Evolutionary conservation across 345 rosid genomes (phyloP).

Genomic region (Garcia nutans): DNA sequence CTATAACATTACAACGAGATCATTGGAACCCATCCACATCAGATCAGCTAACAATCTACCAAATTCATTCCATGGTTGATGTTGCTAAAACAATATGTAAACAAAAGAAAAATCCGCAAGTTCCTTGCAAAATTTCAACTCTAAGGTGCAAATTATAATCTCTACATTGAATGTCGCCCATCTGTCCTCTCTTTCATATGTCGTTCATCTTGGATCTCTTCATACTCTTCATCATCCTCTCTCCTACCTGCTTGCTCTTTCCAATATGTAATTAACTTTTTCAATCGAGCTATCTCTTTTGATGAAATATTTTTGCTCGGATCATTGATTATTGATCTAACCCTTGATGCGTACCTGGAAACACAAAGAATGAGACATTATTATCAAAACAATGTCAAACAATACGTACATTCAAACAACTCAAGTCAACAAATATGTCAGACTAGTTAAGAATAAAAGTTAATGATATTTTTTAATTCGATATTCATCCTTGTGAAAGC

Average conservation of each 20-base stretch:
- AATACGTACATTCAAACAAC: not conserved
- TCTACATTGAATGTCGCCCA: constrained; percentile 53
- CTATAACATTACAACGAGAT: not conserved
- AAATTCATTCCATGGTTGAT: not conserved
- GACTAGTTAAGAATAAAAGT: not conserved
- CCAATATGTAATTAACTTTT: constrained; percentile 79
- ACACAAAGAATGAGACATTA: not conserved
- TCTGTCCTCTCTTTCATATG: constrained; percentile 48
- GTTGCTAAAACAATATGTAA: not conserved
- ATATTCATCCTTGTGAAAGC: not conserved
- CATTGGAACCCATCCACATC: not conserved
- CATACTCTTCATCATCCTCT: constrained; percentile 72
- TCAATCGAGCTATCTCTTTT: constrained; percentile 81
- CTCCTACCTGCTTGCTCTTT: constrained; percentile 87
- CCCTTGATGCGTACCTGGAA: constrained; percentile 88
- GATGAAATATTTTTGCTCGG: constrained; percentile 83
- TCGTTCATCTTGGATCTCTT: constrained; percentile 76
- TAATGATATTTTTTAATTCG: not conserved
- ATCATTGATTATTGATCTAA: constrained; percentile 83
- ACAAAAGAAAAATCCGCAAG: not conserved
- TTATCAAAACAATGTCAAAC: not conserved
- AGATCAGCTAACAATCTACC: not conserved
- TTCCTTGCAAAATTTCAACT: not conserved
- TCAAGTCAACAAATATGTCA: not conserved
- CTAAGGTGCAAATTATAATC: not conserved